Percentiles rank a stretch among this genome's conserved stretches.
Evolutionary conservation across 2,329 filamentous ascomycete genomes (phyloP).

Genomic region (Pseudogymnoascus sp.): DNA sequence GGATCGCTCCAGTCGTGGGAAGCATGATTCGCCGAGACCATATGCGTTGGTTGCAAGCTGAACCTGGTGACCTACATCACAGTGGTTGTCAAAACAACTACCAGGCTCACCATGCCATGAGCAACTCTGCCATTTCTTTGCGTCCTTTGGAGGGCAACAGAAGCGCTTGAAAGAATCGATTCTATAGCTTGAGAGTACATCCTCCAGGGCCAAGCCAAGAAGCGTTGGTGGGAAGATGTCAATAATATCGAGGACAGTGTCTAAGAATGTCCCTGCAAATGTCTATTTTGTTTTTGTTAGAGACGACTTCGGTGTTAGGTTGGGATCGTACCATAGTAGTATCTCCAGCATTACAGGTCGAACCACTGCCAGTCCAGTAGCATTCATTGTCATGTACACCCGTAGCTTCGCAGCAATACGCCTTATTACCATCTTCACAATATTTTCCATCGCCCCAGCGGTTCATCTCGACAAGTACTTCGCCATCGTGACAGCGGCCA

Average conservation of each 20-base stretch:
- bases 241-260: constrained; percentile 10
- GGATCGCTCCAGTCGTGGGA: constrained; percentile 12
- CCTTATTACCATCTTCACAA: constrained; percentile 16
- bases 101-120: constrained; percentile 21
- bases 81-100: constrained; percentile 21
- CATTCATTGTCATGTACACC: neutral
- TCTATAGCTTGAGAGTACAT: neutral
- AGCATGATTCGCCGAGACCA: constrained; percentile 13
- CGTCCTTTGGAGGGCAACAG: neutral
- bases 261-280: constrained; percentile 14
- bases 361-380: neutral
- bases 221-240: neutral
- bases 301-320: neutral
- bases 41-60: constrained; percentile 18
- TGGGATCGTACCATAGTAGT: constrained; percentile 6
- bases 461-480: constrained; percentile 17
- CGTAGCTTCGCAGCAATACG: constrained; percentile 15
- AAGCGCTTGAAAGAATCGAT: neutral
- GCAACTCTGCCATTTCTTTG: constrained; percentile 17
- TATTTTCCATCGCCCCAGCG: constrained; percentile 17
- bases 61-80: constrained; percentile 16
- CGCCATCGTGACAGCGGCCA: constrained; percentile 17
- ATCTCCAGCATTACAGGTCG: neutral
- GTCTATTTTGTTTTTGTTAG: constrained; percentile 1
- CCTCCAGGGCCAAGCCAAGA: neutral